Evolutionary conservation across 2,329 filamentous ascomycete species (phyloP), one percentile per base, ranked within the genome.

Genomic region (Pezizomycotina sp.): DNA sequence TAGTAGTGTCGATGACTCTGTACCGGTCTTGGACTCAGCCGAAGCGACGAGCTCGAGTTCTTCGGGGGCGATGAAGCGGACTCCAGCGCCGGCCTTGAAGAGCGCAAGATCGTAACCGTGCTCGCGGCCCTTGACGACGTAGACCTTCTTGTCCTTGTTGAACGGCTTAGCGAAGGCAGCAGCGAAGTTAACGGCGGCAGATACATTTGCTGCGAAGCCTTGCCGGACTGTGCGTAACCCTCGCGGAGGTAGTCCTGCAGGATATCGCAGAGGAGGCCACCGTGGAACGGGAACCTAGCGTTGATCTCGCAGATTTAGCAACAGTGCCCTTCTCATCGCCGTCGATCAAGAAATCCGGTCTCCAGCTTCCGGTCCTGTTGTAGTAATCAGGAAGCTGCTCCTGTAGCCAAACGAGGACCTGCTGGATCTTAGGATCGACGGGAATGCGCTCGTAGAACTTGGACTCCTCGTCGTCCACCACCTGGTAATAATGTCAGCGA

Each of bases 221-320:
- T n/a, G n/a, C n/a, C n/a, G n/a, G n/a, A n/a, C n/a, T n/a, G n/a
- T n/a, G n/a, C n/a, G n/a, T n/a, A n/a, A n/a, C n/a, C n/a, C n/a
- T n/a, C n/a, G n/a, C n/a, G n/a, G n/a, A n/a, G n/a, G n/a, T n/a
- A n/a, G n/a, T n/a, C n/a, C n/a, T n/a, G n/a, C n/a, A n/a, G n/a
- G n/a, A n/a, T n/a, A n/a, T n/a, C 23, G n/a, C 15, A 22, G 3
- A 12, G 4, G 6, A 48, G 36, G 18, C 55, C 57, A 0, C 56
- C 57, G 27, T 61, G 62, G 37, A 60, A 60, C 7, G 51, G 49
- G 31, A 61, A 62, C 0, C 60, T 53, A 1, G 56, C 58, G 30
- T 62, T 62, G 22, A 62, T 60, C 14, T 62, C 60, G 2, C 58
- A 58, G 4, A 62, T 54, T 5, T 51, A 38, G 16, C 51, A 56